Evolutionary conservation across 2,329 filamentous ascomycete species (phyloP), one percentile per base, ranked within the genome.

Genomic region (Nemania bipapillata): DNA sequence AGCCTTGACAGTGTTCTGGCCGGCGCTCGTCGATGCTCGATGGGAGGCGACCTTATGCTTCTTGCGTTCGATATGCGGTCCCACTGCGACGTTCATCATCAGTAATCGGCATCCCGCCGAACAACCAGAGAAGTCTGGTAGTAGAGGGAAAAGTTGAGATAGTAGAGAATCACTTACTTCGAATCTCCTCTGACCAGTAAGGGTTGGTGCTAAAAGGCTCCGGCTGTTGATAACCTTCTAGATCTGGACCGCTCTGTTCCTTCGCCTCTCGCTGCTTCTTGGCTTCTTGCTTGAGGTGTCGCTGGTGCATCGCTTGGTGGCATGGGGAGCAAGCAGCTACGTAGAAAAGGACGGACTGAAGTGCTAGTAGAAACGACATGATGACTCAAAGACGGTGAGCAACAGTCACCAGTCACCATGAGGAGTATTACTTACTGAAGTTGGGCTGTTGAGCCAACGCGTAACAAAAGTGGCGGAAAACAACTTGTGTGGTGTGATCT

Each of bases 151-250:
- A 30, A 3, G 28, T 17, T 5, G 28, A 49, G 24, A 35, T 11
- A n/a, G 42, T 8, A 52, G 17, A 6, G 30, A 20, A 45, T 20
- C 4, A 62, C 60, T 65, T 65, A 70, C 68, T 86, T 70, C 85
- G 85, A 72, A 97, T 96, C 80, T 97, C 94, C 77, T 96, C 92
- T 35, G 87, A 84, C 94, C 94, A 97, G 81, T 92, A 93, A 12
- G 91, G 90, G 76, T 97, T 97, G 30, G 93, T 97, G 76, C 90
- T 91, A 75, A 93, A 96, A 0, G 93, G 92, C 52, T 89, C 88
- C 1, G 91, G 94, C 75, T 97, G 94, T 58, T 89, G 86, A 79
- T 97, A 96, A 11, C 89, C 80, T 47, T 87, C 88, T 0, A 92
- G 92, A 77, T 94, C 88, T 72, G 93, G 88, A 63, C 86, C 88